Percentiles rank a stretch among this genome's conserved stretches.
phyloP scores from a whole-genome alignment of 306 rosid genomes.

The Echinosophora koreensis region DNA sequence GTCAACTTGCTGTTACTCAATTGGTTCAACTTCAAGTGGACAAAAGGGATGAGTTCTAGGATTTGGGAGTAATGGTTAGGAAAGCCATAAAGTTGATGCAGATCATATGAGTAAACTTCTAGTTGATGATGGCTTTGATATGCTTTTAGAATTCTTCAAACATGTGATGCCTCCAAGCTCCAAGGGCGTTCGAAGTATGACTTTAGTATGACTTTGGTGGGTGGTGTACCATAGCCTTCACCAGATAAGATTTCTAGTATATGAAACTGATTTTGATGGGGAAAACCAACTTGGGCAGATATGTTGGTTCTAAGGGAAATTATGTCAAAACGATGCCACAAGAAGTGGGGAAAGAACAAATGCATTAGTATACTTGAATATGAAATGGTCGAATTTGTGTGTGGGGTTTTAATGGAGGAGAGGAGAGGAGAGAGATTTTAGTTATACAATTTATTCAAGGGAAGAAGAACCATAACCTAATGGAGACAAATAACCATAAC shows the following conservation, averaged over 20 bases:
- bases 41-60: background rate
- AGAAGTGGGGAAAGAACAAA: conserved; percentile 45
- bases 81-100: background rate
- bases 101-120: background rate
- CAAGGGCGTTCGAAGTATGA: background rate
- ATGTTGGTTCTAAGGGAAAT: conserved; percentile 41
- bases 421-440: no score
- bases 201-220: conserved; percentile 17
- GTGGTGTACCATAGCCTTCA: no score
- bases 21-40: background rate
- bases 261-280: conserved; percentile 59
- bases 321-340: conserved; percentile 37
- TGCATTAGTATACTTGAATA: conserved; percentile 54
- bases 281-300: conserved; percentile 56
- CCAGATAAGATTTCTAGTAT: conserved; percentile 22
- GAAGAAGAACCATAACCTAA: no score
- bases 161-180: background rate
- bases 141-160: background rate
- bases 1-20: background rate
- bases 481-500: no score
- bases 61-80: conserved; percentile 13
- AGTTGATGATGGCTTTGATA: background rate
- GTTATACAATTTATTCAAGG: no score
- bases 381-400: conserved; percentile 45
- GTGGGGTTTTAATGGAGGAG: no score